Evolutionary conservation across 306 rosid genomes (phyloP).

Genomic region (Trifolium dubium): DNA sequence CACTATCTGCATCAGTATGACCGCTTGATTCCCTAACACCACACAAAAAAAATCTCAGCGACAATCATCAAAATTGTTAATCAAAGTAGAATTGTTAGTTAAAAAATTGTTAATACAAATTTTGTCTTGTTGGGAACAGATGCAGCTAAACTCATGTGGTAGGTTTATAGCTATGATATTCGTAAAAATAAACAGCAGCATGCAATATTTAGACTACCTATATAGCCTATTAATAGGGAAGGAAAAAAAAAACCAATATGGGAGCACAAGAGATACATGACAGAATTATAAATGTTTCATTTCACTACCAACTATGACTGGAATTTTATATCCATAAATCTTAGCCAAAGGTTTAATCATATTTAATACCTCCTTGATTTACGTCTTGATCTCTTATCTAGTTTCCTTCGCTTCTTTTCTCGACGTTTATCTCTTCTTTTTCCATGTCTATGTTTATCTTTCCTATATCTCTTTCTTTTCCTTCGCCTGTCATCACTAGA

Average conservation of each 20-base stretch:
- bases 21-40: slow-evolving; percentile 61
- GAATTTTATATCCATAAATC: neutral
- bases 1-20: slow-evolving; percentile 60
- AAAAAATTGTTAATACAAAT: neutral
- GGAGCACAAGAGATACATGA: slow-evolving; percentile 10
- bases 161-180: neutral
- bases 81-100: neutral
- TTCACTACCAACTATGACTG: neutral
- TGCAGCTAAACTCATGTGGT: slow-evolving; percentile 4
- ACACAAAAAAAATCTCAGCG: slow-evolving; percentile 30
- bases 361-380: slow-evolving; percentile 69
- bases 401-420: slow-evolving; percentile 65
- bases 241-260: neutral
- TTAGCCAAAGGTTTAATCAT: neutral
- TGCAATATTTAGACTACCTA: neutral
- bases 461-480: slow-evolving; percentile 78
- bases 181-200: neutral
- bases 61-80: slow-evolving; percentile 3
- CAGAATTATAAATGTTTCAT: slow-evolving; percentile 18
- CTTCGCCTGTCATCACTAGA: slow-evolving; percentile 80
- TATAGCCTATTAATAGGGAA: neutral
- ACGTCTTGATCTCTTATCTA: slow-evolving; percentile 71
- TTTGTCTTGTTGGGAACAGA: neutral
- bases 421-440: slow-evolving; percentile 72
- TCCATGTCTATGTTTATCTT: slow-evolving; percentile 69